These are phyloP conservation scores for Penicillium dipodomyicola DNA, from an alignment of 495 filamentous ascomycete genomes.

Conservation along the genomic window DNA sequence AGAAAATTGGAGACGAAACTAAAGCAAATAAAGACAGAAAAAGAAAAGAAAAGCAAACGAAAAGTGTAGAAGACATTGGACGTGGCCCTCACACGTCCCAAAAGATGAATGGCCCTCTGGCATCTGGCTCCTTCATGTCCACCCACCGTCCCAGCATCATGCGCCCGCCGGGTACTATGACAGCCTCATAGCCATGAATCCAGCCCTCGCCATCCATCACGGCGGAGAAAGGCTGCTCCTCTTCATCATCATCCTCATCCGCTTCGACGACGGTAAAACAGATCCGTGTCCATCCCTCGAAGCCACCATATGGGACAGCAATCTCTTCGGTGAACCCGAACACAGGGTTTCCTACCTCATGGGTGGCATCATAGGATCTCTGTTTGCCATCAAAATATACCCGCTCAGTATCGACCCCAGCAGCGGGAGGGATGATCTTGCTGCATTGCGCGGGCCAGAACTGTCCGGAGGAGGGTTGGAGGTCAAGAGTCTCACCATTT, in stretches of 20 bases:
- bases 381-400: conserved; percentile 30
- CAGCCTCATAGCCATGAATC: conserved; percentile 46
- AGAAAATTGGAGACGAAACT: not conserved
- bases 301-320: conserved; percentile 22
- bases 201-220: conserved; percentile 21
- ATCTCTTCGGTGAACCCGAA: conserved; percentile 36
- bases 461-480: conserved; percentile 15
- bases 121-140: conserved; percentile 25
- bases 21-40: not conserved
- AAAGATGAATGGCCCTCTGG: conserved; percentile 53
- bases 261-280: conserved; percentile 37
- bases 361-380: conserved; percentile 7
- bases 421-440: conserved; percentile 14
- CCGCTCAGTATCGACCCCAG: conserved; percentile 3
- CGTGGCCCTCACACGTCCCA: conserved; percentile 37
- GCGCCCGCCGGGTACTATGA: conserved; percentile 48
- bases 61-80: not conserved
- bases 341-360: conserved; percentile 14
- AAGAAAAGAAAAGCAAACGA: not conserved
- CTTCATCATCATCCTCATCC: conserved; percentile 13
- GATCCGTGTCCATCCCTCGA: conserved; percentile 44
- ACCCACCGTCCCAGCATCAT: conserved; percentile 51
- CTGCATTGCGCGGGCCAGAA: conserved; percentile 31
- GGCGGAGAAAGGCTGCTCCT: conserved; percentile 1
- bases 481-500: conserved; percentile 21